phyloP scores from a whole-genome alignment of 2,329 filamentous ascomycete species.

The Scytalidium sp. region DNA sequence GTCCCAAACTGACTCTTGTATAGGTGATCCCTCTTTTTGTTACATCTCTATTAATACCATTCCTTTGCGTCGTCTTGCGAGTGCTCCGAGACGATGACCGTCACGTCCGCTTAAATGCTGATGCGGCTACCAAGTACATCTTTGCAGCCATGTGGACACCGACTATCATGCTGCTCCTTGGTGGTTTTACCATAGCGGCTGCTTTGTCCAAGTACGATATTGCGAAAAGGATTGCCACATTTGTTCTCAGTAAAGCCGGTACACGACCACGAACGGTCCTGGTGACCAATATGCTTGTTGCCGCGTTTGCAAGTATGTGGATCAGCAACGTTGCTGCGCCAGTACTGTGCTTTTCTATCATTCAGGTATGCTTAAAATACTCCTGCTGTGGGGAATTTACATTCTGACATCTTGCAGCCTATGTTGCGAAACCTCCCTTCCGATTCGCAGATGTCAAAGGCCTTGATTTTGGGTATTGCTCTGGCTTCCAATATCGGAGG shows the following conservation, averaged over 20 bases:
- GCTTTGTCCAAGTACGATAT: slow-evolving; percentile 97
- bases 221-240: slow-evolving; percentile 93
- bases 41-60: slow-evolving; percentile 89
- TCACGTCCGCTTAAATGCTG: slow-evolving; percentile 69
- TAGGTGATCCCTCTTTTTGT: slow-evolving; percentile 95
- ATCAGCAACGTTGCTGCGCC: slow-evolving; percentile 98
- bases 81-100: slow-evolving; percentile 79
- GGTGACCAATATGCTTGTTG: slow-evolving; percentile 97
- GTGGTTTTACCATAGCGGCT: slow-evolving; percentile 93
- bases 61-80: slow-evolving; percentile 81
- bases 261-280: slow-evolving; percentile 86
- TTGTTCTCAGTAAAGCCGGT: slow-evolving; percentile 93
- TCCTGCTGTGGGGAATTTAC: background rate
- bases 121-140: slow-evolving; percentile 77
- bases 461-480: slow-evolving; percentile 91
- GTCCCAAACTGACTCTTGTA: slow-evolving; percentile 15
- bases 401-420: slow-evolving; percentile 50
- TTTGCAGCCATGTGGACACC: slow-evolving; percentile 99
- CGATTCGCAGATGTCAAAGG: slow-evolving; percentile 91
- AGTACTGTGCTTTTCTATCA: slow-evolving; percentile 95
- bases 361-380: slow-evolving; percentile 61
- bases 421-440: slow-evolving; percentile 89
- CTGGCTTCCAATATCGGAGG: slow-evolving; percentile 94
- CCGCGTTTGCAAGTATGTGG: slow-evolving; percentile 97
- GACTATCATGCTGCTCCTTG: slow-evolving; percentile 95